Evolutionary conservation across 441 rosid genomes (phyloP).

Genomic region (Adansonia madagascariensis): DNA sequence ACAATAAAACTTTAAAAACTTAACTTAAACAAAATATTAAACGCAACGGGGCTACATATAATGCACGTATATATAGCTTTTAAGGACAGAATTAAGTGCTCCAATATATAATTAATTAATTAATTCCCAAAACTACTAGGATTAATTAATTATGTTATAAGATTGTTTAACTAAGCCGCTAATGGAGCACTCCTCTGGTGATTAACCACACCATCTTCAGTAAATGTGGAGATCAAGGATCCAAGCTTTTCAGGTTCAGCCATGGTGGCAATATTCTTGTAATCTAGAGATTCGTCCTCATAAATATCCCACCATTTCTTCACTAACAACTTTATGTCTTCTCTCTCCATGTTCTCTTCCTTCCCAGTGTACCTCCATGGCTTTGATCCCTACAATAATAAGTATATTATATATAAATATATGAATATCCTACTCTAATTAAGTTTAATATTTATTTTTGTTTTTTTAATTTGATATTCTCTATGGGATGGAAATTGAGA

Average conservation of each 20-base stretch:
- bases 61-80: too few relatives aligned
- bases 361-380: constrained; percentile 77
- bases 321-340: constrained; percentile 62
- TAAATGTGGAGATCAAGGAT: constrained; percentile 32
- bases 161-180: constrained; percentile 36
- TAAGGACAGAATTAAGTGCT: too few relatives aligned
- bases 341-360: constrained; percentile 69
- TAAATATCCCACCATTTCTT: constrained; percentile 82
- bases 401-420: background rate
- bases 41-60: too few relatives aligned
- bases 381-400: constrained; percentile 49
- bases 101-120: too few relatives aligned
- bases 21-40: too few relatives aligned
- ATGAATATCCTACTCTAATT: too few relatives aligned
- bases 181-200: constrained; percentile 40
- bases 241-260: constrained; percentile 31
- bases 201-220: constrained; percentile 28
- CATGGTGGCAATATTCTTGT: constrained; percentile 28
- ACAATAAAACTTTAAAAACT: too few relatives aligned
- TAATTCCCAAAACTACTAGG: background rate
- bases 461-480: too few relatives aligned
- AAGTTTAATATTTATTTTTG: too few relatives aligned
- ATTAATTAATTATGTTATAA: background rate
- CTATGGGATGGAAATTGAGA: too few relatives aligned
- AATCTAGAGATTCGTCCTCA: constrained; percentile 62